These are phyloP conservation scores for Candida freyschussii DNA, from an alignment of 1,139 yeast species.

Conservation along the genomic window DNA sequence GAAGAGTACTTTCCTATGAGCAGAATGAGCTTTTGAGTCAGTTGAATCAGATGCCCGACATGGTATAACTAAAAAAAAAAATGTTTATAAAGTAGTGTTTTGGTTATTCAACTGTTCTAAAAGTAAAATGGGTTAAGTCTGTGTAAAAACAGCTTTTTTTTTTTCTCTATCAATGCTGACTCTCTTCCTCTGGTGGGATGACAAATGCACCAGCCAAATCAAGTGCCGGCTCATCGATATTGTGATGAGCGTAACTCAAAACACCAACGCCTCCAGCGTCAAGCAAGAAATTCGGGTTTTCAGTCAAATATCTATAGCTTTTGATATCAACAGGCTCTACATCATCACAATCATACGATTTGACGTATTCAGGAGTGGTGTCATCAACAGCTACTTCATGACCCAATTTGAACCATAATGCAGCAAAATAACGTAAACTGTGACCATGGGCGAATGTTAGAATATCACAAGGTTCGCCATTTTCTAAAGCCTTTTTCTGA, in stretches of 20 bases:
- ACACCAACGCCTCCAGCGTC: slow-evolving; percentile 98
- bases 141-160: too few relatives aligned
- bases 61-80: too few relatives aligned
- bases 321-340: slow-evolving; percentile 30
- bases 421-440: slow-evolving; percentile 81
- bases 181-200: slow-evolving; percentile 53
- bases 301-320: slow-evolving; percentile 30
- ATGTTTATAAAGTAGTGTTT: too few relatives aligned
- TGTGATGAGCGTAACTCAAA: slow-evolving; percentile 81
- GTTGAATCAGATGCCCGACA: slow-evolving; percentile 27
- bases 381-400: slow-evolving; percentile 26
- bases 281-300: slow-evolving; percentile 74
- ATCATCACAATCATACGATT: slow-evolving; percentile 27
- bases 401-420: slow-evolving; percentile 65
- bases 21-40: slow-evolving; percentile 44
- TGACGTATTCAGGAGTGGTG: slow-evolving; percentile 14
- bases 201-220: slow-evolving; percentile 75
- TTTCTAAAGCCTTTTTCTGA: slow-evolving; percentile 57
- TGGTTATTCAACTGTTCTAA: not conserved
- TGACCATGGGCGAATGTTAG: slow-evolving; percentile 91
- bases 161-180: slow-evolving; percentile 9
- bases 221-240: slow-evolving; percentile 80
- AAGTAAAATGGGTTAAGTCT: not conserved
- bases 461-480: slow-evolving; percentile 59
- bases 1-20: slow-evolving; percentile 42